Evolutionary conservation across 2,329 filamentous ascomycete genomes (phyloP).

Genomic region (Penicillium sp.): DNA sequence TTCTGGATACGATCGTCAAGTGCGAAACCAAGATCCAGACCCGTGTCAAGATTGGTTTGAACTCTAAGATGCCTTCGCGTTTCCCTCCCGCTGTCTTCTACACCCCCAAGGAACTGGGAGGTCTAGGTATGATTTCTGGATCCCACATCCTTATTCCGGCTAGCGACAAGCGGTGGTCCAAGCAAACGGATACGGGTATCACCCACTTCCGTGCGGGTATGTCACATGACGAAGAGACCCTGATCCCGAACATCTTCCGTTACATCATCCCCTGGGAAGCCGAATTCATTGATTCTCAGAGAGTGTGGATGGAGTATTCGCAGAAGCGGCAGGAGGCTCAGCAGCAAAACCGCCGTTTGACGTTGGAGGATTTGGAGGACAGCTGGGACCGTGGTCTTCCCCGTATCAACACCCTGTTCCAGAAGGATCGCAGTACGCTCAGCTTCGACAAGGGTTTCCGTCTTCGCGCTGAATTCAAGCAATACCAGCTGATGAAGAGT

Average conservation of each 20-base stretch:
- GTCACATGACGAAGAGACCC: slow-evolving; percentile 93
- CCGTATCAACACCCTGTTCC: slow-evolving; percentile 98
- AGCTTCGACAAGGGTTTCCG: slow-evolving; percentile 99
- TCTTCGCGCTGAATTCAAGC: slow-evolving; percentile 89
- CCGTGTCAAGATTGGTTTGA: slow-evolving; percentile 93
- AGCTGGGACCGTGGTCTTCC: slow-evolving; percentile 97
- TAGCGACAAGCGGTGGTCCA: slow-evolving; percentile 95
- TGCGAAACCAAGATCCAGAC: slow-evolving; percentile 99
- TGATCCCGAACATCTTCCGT: slow-evolving; percentile 97
- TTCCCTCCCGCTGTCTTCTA: slow-evolving; percentile 98
- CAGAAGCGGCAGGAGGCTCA: slow-evolving; percentile 96
- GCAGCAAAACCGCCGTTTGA: slow-evolving; percentile 89
- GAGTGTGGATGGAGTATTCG: slow-evolving; percentile 98
- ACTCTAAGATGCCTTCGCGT: slow-evolving; percentile 98
- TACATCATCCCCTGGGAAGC: slow-evolving; percentile 99
- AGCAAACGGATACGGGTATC: slow-evolving; percentile 93
- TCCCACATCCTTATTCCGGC: slow-evolving; percentile 96
- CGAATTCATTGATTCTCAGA: slow-evolving; percentile 96
- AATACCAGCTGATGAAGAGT: slow-evolving; percentile 97
- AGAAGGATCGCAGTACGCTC: slow-evolving; percentile 92
- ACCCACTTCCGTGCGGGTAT: slow-evolving; percentile 96
- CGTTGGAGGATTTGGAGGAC: slow-evolving; percentile 91
- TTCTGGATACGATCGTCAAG: slow-evolving; percentile 96
- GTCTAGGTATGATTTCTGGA: slow-evolving; percentile 96
- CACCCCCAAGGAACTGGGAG: slow-evolving; percentile 93